phyloP scores from a whole-genome alignment of 257 asterid species.

The Solanum clarkiae region DNA sequence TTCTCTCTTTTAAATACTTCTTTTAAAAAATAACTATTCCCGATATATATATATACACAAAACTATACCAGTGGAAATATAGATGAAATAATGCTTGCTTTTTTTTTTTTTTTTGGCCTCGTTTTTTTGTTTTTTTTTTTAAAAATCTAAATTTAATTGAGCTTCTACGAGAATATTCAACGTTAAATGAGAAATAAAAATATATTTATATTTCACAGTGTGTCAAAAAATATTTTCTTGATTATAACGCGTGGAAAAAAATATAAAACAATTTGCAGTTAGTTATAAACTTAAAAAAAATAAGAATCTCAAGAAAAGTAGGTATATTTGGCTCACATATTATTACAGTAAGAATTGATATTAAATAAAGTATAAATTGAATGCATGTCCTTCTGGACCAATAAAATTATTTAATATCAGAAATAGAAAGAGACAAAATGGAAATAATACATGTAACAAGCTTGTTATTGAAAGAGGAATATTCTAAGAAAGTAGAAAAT shows the following conservation, averaged over 20 bases:
- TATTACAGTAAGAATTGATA: background rate
- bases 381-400: background rate
- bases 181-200: background rate
- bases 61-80: no score
- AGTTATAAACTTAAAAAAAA: background rate
- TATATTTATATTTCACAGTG: no score
- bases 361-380: background rate
- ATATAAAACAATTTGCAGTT: background rate
- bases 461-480: background rate
- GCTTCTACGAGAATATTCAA: accelerated
- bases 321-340: background rate
- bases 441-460: background rate
- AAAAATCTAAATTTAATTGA: background rate
- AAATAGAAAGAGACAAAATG: background rate
- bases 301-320: background rate
- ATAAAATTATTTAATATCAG: background rate
- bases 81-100: background rate
- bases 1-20: background rate
- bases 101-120: background rate
- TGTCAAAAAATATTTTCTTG: background rate
- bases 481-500: background rate
- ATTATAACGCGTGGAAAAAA: background rate
- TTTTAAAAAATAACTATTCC: background rate
- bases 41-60: no score
- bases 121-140: background rate